Evolutionary conservation across 164 flowering plant genomes (phyloP).

Genomic region (Malania oleifera): DNA sequence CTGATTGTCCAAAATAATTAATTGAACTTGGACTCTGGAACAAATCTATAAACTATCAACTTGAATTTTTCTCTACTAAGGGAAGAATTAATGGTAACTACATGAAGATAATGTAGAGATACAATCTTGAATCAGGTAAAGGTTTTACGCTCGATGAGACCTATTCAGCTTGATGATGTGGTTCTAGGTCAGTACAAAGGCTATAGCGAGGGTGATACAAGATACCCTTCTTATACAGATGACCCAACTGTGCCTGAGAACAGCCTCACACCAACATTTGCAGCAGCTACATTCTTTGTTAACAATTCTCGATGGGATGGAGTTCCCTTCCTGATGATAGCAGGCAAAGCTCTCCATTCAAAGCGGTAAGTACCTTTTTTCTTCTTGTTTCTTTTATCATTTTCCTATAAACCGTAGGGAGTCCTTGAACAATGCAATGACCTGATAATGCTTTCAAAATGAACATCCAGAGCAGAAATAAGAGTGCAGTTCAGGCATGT

Average conservation of each 20-base stretch:
- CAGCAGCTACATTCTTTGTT: slow-evolving; percentile 78
- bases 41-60: no score
- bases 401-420: background rate
- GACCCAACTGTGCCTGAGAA: slow-evolving; percentile 63
- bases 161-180: slow-evolving; percentile 56
- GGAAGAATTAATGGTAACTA: no score
- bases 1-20: no score
- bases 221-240: slow-evolving; percentile 60
- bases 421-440: background rate
- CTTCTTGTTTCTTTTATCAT: background rate
- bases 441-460: background rate
- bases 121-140: slow-evolving; percentile 49
- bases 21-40: no score
- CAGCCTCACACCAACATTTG: slow-evolving; percentile 76
- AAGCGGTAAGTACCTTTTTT: slow-evolving; percentile 28
- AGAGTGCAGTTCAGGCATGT: slow-evolving; percentile 88
- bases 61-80: no score
- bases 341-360: slow-evolving; percentile 73
- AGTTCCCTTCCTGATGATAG: slow-evolving; percentile 89
- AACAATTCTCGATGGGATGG: slow-evolving; percentile 95
- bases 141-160: slow-evolving; percentile 69
- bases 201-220: slow-evolving; percentile 47
- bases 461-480: slow-evolving; percentile 70
- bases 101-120: background rate
- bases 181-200: slow-evolving; percentile 72